phyloP scores from a whole-genome alignment of 2,329 filamentous ascomycete genomes.

The Apiospora malaysiana region DNA sequence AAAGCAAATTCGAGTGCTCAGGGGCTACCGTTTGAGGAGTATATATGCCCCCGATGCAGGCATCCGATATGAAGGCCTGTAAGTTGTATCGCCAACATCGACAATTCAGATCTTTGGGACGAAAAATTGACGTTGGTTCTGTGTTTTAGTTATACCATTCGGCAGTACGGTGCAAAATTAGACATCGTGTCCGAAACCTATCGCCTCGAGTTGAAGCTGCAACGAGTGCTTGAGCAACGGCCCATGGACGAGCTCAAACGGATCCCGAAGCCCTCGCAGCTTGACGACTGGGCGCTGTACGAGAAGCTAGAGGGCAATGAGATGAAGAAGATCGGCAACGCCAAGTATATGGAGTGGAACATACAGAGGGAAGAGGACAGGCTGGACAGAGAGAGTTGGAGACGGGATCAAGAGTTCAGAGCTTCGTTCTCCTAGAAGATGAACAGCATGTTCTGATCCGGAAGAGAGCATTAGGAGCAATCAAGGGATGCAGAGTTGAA shows the following conservation, averaged over 20 bases:
- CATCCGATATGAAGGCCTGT: constrained; percentile 64
- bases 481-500: neutral
- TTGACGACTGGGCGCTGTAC: constrained; percentile 62
- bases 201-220: constrained; percentile 52
- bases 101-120: neutral
- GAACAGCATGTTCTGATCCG: neutral
- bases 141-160: constrained; percentile 52
- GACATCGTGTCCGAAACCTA: constrained; percentile 48
- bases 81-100: constrained; percentile 35
- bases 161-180: constrained; percentile 52
- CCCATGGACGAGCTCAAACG: constrained; percentile 48
- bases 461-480: neutral
- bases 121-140: neutral
- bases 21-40: constrained; percentile 57
- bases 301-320: constrained; percentile 52
- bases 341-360: constrained; percentile 49
- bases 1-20: constrained; percentile 55
- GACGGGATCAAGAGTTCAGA: constrained; percentile 30
- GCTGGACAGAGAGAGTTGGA: constrained; percentile 31
- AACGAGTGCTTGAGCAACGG: constrained; percentile 49
- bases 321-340: constrained; percentile 45
- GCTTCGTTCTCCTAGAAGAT: constrained; percentile 29
- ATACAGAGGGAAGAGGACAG: constrained; percentile 30
- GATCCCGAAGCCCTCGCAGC: constrained; percentile 59
- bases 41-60: constrained; percentile 57